phyloP scores from a whole-genome alignment of 2,329 filamentous ascomycete genomes.

The Achaetomium macrosporum region DNA sequence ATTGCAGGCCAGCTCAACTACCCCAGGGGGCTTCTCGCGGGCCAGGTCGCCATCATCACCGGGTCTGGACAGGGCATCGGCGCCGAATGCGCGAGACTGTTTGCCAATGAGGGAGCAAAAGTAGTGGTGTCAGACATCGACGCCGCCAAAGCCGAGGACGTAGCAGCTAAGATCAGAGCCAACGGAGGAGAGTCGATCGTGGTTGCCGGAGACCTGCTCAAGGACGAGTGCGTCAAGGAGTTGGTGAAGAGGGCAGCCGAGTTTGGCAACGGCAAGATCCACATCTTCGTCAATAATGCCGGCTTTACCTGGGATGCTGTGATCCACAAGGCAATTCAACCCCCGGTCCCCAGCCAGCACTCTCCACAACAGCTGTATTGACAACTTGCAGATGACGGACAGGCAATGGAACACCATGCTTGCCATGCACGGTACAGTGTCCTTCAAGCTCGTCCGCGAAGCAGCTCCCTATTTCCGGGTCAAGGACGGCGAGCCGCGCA shows the following conservation, averaged over 20 bases:
- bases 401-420: conserved; percentile 90
- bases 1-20: conserved; percentile 76
- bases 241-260: conserved; percentile 71
- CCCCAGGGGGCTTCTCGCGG: conserved; percentile 69
- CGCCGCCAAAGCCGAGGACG: conserved; percentile 60
- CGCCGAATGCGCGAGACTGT: conserved; percentile 73
- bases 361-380: conserved; percentile 29
- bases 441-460: conserved; percentile 75
- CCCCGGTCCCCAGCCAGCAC: no score
- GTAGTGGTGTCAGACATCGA: conserved; percentile 84
- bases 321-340: conserved; percentile 59
- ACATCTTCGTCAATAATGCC: conserved; percentile 88
- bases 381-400: conserved; percentile 59
- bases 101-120: conserved; percentile 82
- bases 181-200: conserved; percentile 63
- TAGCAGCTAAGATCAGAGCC: conserved; percentile 64
- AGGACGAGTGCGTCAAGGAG: conserved; percentile 61
- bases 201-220: conserved; percentile 70
- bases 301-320: conserved; percentile 92
- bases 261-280: conserved; percentile 81
- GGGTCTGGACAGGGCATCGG: conserved; percentile 84
- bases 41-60: conserved; percentile 82
- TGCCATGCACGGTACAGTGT: conserved; percentile 74
- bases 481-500: conserved; percentile 70
- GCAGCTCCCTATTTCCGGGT: conserved; percentile 85